A percentile compares a stretch with the other conserved stretches of the same genome.
Conservation (phyloP, 2,329 filamentous ascomycete genomes). For the Fusarium falciforme region DNA sequence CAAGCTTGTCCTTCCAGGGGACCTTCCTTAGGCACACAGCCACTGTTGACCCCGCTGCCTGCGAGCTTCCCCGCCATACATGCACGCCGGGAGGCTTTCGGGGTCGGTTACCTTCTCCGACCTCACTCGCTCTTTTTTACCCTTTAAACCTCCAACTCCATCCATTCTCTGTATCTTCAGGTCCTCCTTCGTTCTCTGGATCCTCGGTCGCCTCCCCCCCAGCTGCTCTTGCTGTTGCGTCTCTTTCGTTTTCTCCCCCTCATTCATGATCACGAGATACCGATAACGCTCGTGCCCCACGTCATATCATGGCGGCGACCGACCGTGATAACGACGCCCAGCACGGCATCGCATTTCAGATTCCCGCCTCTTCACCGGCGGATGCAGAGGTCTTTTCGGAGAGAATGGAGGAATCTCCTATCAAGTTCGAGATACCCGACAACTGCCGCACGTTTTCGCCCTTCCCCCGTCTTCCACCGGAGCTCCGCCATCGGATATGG, state of each 20-base stretch:
- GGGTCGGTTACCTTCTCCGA: conserved; percentile 16
- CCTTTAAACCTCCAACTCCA: conserved; percentile 27
- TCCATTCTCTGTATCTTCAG: conserved; percentile 34
- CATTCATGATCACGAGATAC: conserved; percentile 30
- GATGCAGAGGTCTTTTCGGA: not conserved
- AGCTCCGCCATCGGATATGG: conserved; percentile 52
- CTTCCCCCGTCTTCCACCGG: conserved; percentile 49
- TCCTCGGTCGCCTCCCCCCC: not conserved
- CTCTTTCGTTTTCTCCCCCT: conserved; percentile 13
- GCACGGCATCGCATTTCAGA: not conserved
- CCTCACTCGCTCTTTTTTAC: conserved; percentile 15
- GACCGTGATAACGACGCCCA: conserved; percentile 14
- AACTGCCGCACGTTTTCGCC: conserved; percentile 46
- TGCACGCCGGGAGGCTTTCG: conserved; percentile 4
- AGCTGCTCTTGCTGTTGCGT: not conserved
- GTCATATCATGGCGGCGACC: conserved; percentile 31
- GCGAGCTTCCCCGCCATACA: conserved; percentile 15
- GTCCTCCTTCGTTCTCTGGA: not conserved
- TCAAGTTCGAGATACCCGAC: conserved; percentile 49
- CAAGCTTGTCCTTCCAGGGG: not conserved
- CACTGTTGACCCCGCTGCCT: conserved; percentile 2
- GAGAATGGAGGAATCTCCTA: not conserved
- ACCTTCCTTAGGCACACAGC: conserved; percentile 2
- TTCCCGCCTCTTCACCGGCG: not conserved
- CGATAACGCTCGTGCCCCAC: conserved; percentile 36